Base-by-base conservation (phyloP, 176 grass and related monocot genomes). In the Phyllostachys edulis region DNA sequence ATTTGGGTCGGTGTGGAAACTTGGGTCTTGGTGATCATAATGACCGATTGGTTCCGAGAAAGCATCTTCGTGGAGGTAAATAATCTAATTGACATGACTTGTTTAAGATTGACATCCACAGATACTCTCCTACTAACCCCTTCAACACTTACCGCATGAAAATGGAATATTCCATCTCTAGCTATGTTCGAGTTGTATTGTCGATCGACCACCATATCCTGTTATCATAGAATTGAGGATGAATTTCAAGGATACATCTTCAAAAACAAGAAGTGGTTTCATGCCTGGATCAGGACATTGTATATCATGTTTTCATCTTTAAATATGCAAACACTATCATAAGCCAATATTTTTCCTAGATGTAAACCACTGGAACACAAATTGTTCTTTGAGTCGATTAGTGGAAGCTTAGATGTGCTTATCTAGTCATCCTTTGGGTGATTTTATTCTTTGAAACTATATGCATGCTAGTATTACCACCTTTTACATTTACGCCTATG, bases 1-100 rank as follows among this genome's bases (percentile, higher is more conserved):
- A 93, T 40, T 99, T 93, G 96, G 96, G 96, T 68, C 90, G 91
- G 83, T 99, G 96, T 67, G 96, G 96, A 67, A 99, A 99, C 89
- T 89, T 99, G 67, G 96, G 96, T 63, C 85, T 99, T 79, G 96
- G 96, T 73, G 96, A 99, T 66, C 96, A 90, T 62, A 92, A 94
- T 84, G 96, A 99, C 42, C 96, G 93, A 42, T 64, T 92, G 9
- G 62, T 95, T 61, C 96, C 96, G 93, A 94, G 79, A 99, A 92
- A 81, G 93, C 94, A 80, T 90, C 89, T 77, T 89, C 88, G 83
- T 91, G 67, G 83, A 96, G 87, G 96, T 94, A 88, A 79, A 49
- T 74, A 45, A 63, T 87, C 36, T 61, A 37, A 52, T 36, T 69
- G 3, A n/a, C 9, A 75, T 44, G 9, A 1, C 8, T 15, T 54